phyloP scores from a whole-genome alignment of 345 rosid genomes.

The Eucalyptus decipiens region DNA sequence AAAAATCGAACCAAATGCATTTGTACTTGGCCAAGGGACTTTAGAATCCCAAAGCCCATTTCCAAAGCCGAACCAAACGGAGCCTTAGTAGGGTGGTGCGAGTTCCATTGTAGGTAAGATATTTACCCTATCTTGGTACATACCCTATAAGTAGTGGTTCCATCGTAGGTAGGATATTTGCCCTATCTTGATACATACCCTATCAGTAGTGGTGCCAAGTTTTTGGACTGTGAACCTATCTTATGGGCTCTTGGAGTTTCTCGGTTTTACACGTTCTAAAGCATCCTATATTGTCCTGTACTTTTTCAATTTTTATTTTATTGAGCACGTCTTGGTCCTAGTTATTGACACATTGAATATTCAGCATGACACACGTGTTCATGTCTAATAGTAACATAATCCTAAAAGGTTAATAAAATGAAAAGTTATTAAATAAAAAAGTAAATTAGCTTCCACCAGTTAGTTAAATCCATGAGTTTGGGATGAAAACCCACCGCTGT shows the following conservation, averaged over 20 bases:
- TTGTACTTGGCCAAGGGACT: no score
- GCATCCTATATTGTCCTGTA: neutral
- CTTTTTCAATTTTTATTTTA: neutral
- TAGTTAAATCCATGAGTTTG: neutral
- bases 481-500: neutral
- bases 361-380: neutral
- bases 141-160: neutral
- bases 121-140: neutral
- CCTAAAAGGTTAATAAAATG: neutral
- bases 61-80: no score
- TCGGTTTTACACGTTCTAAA: neutral
- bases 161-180: no score
- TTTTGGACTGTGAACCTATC: no score
- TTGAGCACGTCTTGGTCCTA: neutral
- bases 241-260: neutral
- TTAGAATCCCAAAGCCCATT: no score
- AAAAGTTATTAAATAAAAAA: neutral
- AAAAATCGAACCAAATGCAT: no score
- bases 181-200: no score
- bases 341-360: neutral
- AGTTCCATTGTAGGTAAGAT: neutral
- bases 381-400: neutral
- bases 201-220: neutral
- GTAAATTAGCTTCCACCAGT: neutral
- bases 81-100: no score